Evolutionary conservation across 768 basidiomycete genomes (phyloP).

Genomic region (Mycena crocata): DNA sequence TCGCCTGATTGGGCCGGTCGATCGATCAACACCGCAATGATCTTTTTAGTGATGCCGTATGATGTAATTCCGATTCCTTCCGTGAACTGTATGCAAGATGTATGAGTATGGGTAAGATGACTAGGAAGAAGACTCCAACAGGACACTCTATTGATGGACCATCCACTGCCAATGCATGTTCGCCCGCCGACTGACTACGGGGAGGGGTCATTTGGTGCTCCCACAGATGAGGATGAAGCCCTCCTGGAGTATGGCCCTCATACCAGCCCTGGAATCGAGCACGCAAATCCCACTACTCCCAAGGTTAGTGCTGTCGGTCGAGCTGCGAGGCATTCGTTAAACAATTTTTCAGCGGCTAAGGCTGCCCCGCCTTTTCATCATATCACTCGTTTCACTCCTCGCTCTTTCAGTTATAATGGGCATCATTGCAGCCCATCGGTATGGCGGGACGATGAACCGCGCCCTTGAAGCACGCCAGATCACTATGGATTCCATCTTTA

Average conservation of each 20-base stretch:
- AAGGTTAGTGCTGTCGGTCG: slow-evolving; percentile 6
- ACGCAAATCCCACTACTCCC: slow-evolving; percentile 23
- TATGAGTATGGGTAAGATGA: too few relatives aligned
- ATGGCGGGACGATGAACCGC: slow-evolving; percentile 66
- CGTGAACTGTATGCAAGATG: too few relatives aligned
- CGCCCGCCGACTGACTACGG: slow-evolving; percentile 68
- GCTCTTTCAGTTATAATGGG: slow-evolving; percentile 76
- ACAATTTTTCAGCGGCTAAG: slow-evolving; percentile 53
- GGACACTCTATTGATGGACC: slow-evolving; percentile 23
- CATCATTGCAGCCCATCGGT: slow-evolving; percentile 79
- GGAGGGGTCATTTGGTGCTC: slow-evolving; percentile 81
- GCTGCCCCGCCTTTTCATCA: slow-evolving; percentile 71
- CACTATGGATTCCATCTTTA: slow-evolving; percentile 92
- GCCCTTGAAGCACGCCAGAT: slow-evolving; percentile 71
- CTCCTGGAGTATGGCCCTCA: slow-evolving; percentile 58
- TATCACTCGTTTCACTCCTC: slow-evolving; percentile 70
- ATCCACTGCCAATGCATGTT: slow-evolving; percentile 22
- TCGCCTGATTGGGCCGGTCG: too few relatives aligned
- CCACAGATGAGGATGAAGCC: slow-evolving; percentile 73
- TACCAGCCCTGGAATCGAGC: slow-evolving; percentile 41
- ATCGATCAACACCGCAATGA: too few relatives aligned
- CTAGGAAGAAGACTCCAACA: slow-evolving; percentile 26
- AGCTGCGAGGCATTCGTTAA: background rate
- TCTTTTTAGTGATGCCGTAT: too few relatives aligned
- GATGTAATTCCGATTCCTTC: too few relatives aligned